phyloP scores from a whole-genome alignment of 257 asterid genomes.

The Verbena officinalis region DNA sequence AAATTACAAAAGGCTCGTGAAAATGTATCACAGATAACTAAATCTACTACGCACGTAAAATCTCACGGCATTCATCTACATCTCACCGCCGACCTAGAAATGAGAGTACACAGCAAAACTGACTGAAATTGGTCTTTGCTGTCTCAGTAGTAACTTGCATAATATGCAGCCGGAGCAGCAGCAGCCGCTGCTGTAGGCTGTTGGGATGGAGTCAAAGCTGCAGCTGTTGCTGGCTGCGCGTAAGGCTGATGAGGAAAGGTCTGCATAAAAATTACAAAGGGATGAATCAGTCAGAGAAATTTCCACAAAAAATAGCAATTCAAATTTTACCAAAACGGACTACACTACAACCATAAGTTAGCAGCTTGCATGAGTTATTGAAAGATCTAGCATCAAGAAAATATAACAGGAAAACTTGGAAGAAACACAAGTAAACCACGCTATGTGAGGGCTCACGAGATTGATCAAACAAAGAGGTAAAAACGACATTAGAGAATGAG shows the following conservation, averaged over 20 bases:
- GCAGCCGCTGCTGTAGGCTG: conserved; percentile 35
- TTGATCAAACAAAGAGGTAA: too few species aligned
- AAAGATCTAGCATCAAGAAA: not conserved
- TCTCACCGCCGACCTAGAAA: conserved; percentile 27
- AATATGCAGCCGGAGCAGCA: conserved; percentile 62
- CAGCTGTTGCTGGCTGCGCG: conserved; percentile 62
- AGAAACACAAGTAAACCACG: not conserved
- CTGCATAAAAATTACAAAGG: conserved; percentile 32
- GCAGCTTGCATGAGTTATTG: not conserved
- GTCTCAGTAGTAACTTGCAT: conserved; percentile 65
- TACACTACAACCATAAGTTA: not conserved
- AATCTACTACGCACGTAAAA: conserved; percentile 7
- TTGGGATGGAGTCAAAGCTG: conserved; percentile 59
- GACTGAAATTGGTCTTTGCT: conserved; percentile 21
- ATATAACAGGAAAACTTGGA: not conserved
- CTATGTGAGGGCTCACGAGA: not conserved
- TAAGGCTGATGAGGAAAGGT: conserved; percentile 68
- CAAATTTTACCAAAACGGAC: not conserved
- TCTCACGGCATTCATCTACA: conserved; percentile 24
- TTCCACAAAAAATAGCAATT: not conserved
- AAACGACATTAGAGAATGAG: too few species aligned
- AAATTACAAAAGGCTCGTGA: conserved; percentile 19
- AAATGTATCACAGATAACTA: not conserved
- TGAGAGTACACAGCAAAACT: conserved; percentile 45
- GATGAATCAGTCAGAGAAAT: not conserved